These are phyloP conservation scores for Salvia miltiorrhiza DNA, from an alignment of 257 asterid genomes.

Conservation along the genomic window DNA sequence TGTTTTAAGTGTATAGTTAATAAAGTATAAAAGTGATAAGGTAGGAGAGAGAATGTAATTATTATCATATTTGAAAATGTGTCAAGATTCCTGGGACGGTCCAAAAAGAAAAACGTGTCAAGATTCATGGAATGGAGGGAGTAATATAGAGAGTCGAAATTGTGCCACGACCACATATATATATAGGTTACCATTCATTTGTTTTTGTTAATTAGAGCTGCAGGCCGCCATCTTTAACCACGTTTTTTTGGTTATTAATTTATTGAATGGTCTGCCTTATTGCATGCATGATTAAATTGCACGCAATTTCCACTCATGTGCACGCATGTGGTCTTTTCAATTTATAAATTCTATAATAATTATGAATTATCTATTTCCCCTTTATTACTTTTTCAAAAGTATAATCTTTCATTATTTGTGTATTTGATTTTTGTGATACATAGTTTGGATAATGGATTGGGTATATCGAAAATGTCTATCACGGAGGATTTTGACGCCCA, in stretches of 20 bases:
- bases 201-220: background rate
- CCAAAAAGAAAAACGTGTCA: too few relatives aligned
- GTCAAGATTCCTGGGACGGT: too few relatives aligned
- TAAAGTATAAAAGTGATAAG: too few relatives aligned
- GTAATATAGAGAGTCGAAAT: background rate
- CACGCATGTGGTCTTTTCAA: constrained; percentile 24
- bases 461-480: too few relatives aligned
- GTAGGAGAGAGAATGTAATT: too few relatives aligned
- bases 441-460: too few relatives aligned
- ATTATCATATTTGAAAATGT: too few relatives aligned
- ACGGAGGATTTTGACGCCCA: too few relatives aligned
- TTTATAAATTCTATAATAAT: background rate
- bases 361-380: background rate
- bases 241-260: constrained; percentile 19
- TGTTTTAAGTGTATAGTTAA: too few relatives aligned
- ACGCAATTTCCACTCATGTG: constrained; percentile 29
- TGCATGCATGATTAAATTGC: constrained; percentile 6
- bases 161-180: constrained; percentile 27
- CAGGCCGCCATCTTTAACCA: constrained; percentile 13
- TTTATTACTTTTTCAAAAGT: background rate
- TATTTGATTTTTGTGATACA: background rate
- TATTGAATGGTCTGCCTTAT: constrained; percentile 14
- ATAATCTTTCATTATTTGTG: background rate
- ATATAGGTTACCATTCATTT: constrained; percentile 9
- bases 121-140: too few relatives aligned